phyloP scores from a whole-genome alignment of 306 rosid genomes.

The Malus asiatica region DNA sequence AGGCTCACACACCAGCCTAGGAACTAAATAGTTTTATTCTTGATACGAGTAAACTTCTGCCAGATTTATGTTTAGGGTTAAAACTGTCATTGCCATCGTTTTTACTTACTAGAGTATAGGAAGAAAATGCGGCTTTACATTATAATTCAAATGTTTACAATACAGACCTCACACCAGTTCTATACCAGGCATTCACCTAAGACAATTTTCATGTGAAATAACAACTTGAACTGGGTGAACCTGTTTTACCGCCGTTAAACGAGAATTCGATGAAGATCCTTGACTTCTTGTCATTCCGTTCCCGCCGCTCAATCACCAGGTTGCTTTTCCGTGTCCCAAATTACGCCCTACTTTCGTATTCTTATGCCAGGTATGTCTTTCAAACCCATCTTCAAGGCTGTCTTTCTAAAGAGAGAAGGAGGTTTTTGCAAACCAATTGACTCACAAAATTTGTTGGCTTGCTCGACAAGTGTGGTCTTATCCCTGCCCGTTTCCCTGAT shows the following conservation, averaged over 20 bases:
- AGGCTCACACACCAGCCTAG: too few species aligned
- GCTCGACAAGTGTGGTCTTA: slow-evolving; percentile 63
- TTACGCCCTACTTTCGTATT: slow-evolving; percentile 42
- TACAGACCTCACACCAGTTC: not conserved
- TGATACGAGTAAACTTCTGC: too few species aligned
- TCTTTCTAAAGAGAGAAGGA: slow-evolving; percentile 70
- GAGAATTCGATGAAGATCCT: not conserved
- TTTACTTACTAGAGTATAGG: too few species aligned
- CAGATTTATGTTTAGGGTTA: too few species aligned
- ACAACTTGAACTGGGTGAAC: slow-evolving; percentile 6
- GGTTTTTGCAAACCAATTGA: slow-evolving; percentile 81
- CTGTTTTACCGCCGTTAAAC: not conserved
- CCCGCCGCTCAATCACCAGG: not conserved
- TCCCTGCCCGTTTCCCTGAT: slow-evolving; percentile 81
- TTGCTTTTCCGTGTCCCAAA: slow-evolving; percentile 2
- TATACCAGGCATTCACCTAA: not conserved
- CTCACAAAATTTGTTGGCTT: slow-evolving; percentile 57
- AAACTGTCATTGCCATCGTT: too few species aligned
- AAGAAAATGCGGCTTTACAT: not conserved
- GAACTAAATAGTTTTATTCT: too few species aligned
- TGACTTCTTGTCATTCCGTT: not conserved
- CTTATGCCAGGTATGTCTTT: slow-evolving; percentile 82
- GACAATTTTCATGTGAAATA: not conserved
- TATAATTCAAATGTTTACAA: not conserved
- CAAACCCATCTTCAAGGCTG: slow-evolving; percentile 87